A percentile compares a stretch with the other conserved stretches of the same genome.
Conservation (phyloP, 352 stramenopile genomes). For the Globisporangium paddicum region DNA sequence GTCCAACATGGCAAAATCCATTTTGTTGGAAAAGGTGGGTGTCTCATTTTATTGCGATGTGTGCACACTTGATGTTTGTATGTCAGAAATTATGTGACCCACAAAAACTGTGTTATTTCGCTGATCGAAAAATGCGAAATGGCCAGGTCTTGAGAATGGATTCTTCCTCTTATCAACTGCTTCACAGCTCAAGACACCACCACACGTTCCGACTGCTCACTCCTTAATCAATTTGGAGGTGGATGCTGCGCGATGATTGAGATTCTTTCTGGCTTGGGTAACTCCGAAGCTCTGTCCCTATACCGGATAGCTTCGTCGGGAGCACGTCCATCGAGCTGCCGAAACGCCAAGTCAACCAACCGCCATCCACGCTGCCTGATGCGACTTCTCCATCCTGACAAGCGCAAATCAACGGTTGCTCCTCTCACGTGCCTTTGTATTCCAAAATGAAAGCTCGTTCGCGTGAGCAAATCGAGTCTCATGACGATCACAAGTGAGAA, state of each 20-base stretch:
- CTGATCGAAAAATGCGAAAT: neutral
- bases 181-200: neutral
- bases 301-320: no score
- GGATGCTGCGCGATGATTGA: no score
- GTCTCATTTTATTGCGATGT: slow-evolving; percentile 17
- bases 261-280: no score
- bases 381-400: no score
- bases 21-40: neutral
- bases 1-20: slow-evolving; percentile 10
- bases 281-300: no score
- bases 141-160: neutral
- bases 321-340: no score
- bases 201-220: neutral
- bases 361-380: no score
- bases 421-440: no score
- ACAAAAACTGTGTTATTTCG: slow-evolving; percentile 1
- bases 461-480: neutral
- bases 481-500: slow-evolving; percentile 2
- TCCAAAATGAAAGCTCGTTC: neutral
- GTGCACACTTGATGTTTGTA: slow-evolving; percentile 17
- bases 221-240: no score
- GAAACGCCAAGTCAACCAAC: no score
- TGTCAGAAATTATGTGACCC: neutral
- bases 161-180: slow-evolving; percentile 1
- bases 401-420: no score